phyloP scores from a whole-genome alignment of 2,329 filamentous ascomycete species.

The Hymenoscyphus repandus region DNA sequence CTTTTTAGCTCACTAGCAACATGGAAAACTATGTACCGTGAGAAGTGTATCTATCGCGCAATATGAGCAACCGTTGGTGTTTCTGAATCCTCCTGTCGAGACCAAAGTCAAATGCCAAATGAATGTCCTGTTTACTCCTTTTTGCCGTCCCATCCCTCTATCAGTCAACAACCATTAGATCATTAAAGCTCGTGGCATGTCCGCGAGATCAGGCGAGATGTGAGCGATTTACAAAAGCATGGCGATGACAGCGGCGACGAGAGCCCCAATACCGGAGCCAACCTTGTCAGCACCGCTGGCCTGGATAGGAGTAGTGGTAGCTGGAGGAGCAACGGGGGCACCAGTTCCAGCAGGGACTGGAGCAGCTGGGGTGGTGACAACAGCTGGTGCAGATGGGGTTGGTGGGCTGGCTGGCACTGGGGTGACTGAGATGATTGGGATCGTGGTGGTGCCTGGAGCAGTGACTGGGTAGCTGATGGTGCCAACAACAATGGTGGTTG shows the following conservation, averaged over 20 bases:
- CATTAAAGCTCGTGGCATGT: constrained; percentile 1
- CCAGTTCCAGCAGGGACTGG: constrained; percentile 3
- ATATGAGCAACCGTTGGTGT: background rate
- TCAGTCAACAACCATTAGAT: constrained; percentile 10
- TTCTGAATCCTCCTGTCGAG: background rate
- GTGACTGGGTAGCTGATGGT: constrained; percentile 42
- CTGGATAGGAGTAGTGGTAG: constrained; percentile 13
- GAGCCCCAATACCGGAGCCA: constrained; percentile 20
- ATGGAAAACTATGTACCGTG: constrained; percentile 5
- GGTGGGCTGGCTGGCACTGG: constrained; percentile 10
- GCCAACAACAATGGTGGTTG: constrained; percentile 40
- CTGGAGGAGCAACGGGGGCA: constrained; percentile 4
- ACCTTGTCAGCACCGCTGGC: constrained; percentile 17
- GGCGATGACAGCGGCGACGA: constrained; percentile 21
- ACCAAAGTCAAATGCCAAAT: constrained; percentile 10
- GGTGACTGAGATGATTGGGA: constrained; percentile 13
- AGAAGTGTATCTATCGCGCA: constrained; percentile 7
- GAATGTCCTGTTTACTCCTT: constrained; percentile 10
- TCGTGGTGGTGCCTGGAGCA: constrained; percentile 8
- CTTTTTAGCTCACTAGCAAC: too few species aligned
- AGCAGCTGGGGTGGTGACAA: constrained; percentile 3
- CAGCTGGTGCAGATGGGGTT: constrained; percentile 5
- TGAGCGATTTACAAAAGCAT: constrained; percentile 22
- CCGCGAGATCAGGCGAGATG: background rate
- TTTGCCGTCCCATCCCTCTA: background rate